Evolutionary conservation across 2,329 filamentous ascomycete species (phyloP), one percentile per base, ranked within the genome.

Genomic region (Fusarium burgessii): DNA sequence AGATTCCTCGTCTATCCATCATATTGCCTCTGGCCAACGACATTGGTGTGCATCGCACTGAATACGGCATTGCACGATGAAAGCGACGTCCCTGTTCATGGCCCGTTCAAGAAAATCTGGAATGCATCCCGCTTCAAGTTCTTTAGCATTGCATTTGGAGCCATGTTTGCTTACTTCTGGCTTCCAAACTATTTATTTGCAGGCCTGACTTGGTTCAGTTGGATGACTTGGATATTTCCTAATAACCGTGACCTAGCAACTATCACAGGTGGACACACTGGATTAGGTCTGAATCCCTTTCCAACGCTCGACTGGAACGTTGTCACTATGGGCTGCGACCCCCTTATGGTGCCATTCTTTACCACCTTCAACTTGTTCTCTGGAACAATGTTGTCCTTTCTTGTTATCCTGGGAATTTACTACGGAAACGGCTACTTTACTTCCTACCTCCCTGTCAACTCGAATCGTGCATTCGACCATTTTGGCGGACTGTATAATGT

Each of bases 131-230:
- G 85, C 6, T 81, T 84, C 55, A 81, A 77, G 18, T 86, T 87
- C 73, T 88, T 88, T 74, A 70, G 80, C 33, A 65, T 81, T 25
- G 75, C 81, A 2, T 85, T 85, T 41, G 71, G 68, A 2, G 80
- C 77, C 64, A 87, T 87, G 82, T 88, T 87, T 58, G 70, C 85
- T 7, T 89, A 84, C 73, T 88, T 86, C 67, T 88, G 84, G 84
- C 81, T 89, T 49, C 87, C 86, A 2, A 82, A 84, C 63, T 87
- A 83, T 66, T 74, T 89, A 46, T 88, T 87, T 71, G 78, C 78
- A 17, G 84, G 81, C 6, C 73, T 88, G 14, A 81, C 80, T 43
- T 77, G 79, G 62, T 88, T 89, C 74, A 84, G 80, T 70, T 89
- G 86, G 84, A 82, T 87, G 71, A 83, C 82, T 0, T 89, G 86